Conservation (phyloP, 139 green algal genomes). For the Yamagishiella unicocca region DNA sequence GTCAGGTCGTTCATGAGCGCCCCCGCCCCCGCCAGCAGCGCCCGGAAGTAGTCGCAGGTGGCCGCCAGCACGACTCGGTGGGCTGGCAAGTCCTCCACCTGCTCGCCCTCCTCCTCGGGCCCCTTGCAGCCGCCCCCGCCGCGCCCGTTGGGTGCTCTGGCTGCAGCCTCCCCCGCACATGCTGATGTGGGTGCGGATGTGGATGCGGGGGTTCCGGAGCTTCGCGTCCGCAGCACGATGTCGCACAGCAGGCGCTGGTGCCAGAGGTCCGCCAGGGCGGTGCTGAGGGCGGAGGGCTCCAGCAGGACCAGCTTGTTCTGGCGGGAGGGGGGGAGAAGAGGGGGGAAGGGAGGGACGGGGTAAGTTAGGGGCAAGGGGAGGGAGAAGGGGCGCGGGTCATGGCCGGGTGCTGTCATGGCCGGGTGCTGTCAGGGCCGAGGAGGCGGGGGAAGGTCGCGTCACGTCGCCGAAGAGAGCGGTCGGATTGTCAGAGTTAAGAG, state of each 20-base stretch:
- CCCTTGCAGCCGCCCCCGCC: neutral
- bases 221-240: conserved; percentile 49
- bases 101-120: neutral
- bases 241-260: conserved; percentile 51
- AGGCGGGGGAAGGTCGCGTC: too few relatives aligned
- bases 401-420: too few relatives aligned
- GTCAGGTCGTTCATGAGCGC: conserved; percentile 49
- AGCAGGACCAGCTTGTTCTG: conserved; percentile 1
- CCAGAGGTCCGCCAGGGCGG: conserved; percentile 54
- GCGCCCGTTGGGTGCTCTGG: neutral
- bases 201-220: neutral
- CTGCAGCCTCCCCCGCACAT: neutral
- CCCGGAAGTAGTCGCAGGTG: conserved; percentile 62
- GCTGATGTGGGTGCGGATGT: too few relatives aligned
- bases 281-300: neutral
- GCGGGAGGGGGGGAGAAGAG: conserved; percentile 40
- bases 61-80: conserved; percentile 67
- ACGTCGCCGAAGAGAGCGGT: too few relatives aligned
- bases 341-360: neutral
- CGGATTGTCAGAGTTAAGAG: too few relatives aligned
- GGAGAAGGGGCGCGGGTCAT: neutral
- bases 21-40: conserved; percentile 60
- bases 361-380: neutral
- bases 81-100: conserved; percentile 22
- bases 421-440: too few relatives aligned